Base-by-base conservation (phyloP, 768 basidiomycete genomes). In the Boletus rubescentipes region DNA sequence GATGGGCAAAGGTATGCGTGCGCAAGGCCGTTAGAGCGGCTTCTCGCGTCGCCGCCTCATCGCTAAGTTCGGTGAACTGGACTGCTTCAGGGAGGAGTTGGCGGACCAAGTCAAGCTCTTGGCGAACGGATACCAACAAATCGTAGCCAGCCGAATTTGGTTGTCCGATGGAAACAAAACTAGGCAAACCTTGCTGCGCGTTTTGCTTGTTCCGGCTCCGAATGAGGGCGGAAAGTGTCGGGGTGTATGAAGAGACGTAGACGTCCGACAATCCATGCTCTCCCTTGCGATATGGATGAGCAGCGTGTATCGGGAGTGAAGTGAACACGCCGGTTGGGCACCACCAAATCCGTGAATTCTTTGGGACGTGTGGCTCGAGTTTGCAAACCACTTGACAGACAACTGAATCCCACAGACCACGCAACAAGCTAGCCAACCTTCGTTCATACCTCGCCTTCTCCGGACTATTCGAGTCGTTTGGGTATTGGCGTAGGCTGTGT, bases 181-280 rank as follows among this genome's bases (percentile, higher is more conserved):
- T 46, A 9, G 57, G 57, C 36, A 8, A 15, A 2, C 26, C 18
- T 8, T 45, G 41, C n/a, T 51, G 30, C 14, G 37, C 18, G 16
- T 41, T 16, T 11, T 30, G 39, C 36, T 35, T 52, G 16, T 46
- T 51, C 40, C 58, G 54, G 26, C 59, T 49, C 15, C 59, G 58
- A 43, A 69, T 61, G 36, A 71, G 63, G 20, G 68, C 61, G 0
- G 61, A 60, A 14, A 71, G 57, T 1, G 66, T 67, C 4, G 72
- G 66, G 0, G 67, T 68, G 38, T 71, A 71, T 0, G 70, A 72
- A 4, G 67, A 71, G 32, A 72, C 47, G 40, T 61, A 71, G 20
- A 61, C 4, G 42, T 69, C 63, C 3, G 61, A 59, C n/a, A 72
- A 32, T 21, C 63, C 61, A 4, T 21, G 14, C 34, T 54, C 38